Conservation (phyloP, 2,329 filamentous ascomycete species). For the Rhexocercosporidium sp. region DNA sequence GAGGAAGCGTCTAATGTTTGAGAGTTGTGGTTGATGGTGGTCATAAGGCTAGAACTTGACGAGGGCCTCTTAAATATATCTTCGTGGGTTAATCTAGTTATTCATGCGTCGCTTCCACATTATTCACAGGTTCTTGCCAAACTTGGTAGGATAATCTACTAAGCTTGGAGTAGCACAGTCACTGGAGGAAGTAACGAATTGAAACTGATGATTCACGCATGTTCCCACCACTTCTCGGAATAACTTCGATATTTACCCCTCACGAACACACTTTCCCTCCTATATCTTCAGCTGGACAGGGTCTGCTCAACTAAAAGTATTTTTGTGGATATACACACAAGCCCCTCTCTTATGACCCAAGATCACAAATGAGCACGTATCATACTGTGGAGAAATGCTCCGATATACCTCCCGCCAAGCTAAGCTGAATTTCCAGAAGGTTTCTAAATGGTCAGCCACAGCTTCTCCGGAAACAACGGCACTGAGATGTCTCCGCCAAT, state of each 20-base stretch:
- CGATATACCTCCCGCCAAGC: not conserved
- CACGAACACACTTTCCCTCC: not conserved
- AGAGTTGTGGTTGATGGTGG: not conserved
- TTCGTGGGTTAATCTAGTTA: not conserved
- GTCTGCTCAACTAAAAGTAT: not conserved
- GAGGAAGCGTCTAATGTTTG: not conserved
- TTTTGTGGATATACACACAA: not conserved
- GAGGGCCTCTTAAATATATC: not conserved
- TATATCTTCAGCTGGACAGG: slow-evolving; percentile 3
- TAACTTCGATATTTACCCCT: not conserved
- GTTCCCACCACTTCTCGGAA: not conserved
- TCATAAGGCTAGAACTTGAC: not conserved
- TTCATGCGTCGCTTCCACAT: not conserved
- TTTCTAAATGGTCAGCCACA: slow-evolving; percentile 3
- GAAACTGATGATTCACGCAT: not conserved
- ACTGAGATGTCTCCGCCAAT: slow-evolving; percentile 7
- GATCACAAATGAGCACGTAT: not conserved
- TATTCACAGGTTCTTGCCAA: not conserved
- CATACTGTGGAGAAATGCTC: not conserved
- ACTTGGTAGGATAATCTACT: not conserved
- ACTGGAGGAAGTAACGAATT: not conserved
- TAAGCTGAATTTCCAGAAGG: not conserved
- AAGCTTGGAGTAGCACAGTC: not conserved
- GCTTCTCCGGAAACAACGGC: slow-evolving; percentile 1
- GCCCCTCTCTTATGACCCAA: not conserved